Evolutionary conservation across 441 rosid genomes (phyloP).

Genomic region (Metrosideros polymorpha): DNA sequence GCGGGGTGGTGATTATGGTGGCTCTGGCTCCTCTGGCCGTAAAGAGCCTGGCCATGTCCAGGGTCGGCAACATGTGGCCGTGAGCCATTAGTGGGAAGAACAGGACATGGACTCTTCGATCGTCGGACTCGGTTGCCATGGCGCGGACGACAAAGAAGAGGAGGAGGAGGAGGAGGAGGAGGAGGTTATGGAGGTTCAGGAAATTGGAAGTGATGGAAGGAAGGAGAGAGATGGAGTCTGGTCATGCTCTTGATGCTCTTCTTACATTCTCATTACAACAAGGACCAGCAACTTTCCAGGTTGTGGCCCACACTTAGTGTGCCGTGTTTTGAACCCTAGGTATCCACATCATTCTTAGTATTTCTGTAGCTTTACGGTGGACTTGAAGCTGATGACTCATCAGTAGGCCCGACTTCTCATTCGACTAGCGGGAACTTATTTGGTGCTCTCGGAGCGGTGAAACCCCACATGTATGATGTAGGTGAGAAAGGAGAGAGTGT

Average conservation of each 20-base stretch:
- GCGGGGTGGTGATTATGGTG: constrained; percentile 26
- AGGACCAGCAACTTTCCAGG: neutral
- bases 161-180: neutral
- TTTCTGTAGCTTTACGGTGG: neutral
- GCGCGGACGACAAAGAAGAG: neutral
- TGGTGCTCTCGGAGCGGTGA: no score
- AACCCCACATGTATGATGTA: no score
- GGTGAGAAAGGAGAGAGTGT: no score
- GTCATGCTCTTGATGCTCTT: neutral
- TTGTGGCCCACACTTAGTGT: neutral
- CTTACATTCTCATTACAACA: neutral
- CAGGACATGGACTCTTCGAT: constrained; percentile 14
- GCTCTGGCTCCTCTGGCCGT: constrained; percentile 18
- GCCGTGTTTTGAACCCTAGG: neutral
- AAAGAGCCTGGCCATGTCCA: constrained; percentile 34
- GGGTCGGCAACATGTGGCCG: constrained; percentile 31
- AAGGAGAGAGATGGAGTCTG: neutral
- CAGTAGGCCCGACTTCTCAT: neutral
- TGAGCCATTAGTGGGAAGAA: constrained; percentile 28
- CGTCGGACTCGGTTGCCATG: neutral
- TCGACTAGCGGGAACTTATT: no score
- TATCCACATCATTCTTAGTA: neutral
- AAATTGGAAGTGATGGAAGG: neutral
- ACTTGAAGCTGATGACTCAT: neutral
- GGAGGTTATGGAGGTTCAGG: neutral